Evolutionary conservation across 2,329 filamentous ascomycete species (phyloP).

Genomic region (Thelonectria blattea): DNA sequence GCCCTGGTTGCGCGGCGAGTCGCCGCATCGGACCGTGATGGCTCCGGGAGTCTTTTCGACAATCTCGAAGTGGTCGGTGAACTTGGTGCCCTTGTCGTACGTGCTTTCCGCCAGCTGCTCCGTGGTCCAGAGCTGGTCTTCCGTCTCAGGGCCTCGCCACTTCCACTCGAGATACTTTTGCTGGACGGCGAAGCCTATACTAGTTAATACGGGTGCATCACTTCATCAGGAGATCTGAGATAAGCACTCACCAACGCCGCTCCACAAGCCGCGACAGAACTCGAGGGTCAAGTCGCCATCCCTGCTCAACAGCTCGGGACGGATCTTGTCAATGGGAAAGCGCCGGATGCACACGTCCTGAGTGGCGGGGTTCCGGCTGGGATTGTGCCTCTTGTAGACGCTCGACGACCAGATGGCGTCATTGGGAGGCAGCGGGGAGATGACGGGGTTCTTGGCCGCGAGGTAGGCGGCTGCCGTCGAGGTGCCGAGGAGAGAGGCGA

Average conservation of each 20-base stretch:
- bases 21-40: conserved; percentile 70
- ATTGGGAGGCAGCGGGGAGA: conserved; percentile 61
- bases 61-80: conserved; percentile 77
- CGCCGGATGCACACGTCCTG: conserved; percentile 70
- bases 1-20: conserved; percentile 63
- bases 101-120: conserved; percentile 59
- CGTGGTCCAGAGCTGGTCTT: conserved; percentile 65
- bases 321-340: conserved; percentile 67
- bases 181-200: conserved; percentile 62
- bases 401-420: conserved; percentile 67
- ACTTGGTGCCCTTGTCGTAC: conserved; percentile 67
- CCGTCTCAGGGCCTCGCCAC: conserved; percentile 61
- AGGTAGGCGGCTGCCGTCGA: conserved; percentile 56
- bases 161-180: conserved; percentile 64
- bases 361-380: conserved; percentile 64
- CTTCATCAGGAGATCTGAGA: not conserved
- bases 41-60: conserved; percentile 65
- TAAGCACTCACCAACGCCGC: conserved; percentile 61
- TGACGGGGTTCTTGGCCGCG: conserved; percentile 59
- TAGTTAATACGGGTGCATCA: not conserved
- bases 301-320: conserved; percentile 67
- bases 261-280: conserved; percentile 73
- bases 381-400: conserved; percentile 65
- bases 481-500: conserved; percentile 54
- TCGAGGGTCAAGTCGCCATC: conserved; percentile 64